Base-by-base conservation (phyloP, 805 yeast genomes). In the Myxozyma neotropica region DNA sequence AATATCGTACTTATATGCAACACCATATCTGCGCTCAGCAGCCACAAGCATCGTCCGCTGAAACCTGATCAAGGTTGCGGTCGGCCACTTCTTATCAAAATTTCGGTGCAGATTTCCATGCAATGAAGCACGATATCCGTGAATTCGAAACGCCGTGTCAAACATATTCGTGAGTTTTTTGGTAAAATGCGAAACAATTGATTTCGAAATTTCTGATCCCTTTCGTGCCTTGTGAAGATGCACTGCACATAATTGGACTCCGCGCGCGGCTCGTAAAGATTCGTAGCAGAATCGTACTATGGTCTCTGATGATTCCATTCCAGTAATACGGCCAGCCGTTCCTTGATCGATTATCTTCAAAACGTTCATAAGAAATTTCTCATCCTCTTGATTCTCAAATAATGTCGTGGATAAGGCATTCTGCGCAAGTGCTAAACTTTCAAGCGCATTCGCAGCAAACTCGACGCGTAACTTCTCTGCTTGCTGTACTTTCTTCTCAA, bases 321-420 rank as follows among this genome's bases (percentile, higher is more conserved):
- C 65, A 2, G 59, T 45, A n/a, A 61, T 27, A 13, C 47, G 19
- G 2, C 57, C 48, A 17, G 36, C 48, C 10, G 59, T 40, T 6
- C 62, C 59, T 2, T 53, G 42, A 29, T 63, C 62, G 10, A 57
- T 24, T 17, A 61, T 39, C 13, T 38, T 35, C 19, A 57, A 44
- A 3, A 63, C 35, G 26, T 50, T 61, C 2, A 33, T n/a, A 26
- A 57, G 35, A 42, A 63, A 53, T 6, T 31, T 33, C 27, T 44
- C 19, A 26, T 40, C 45, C 19, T 26, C 40, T n/a, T 36, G 50
- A 35, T 76, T 76, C 4, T 78, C 81, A 53, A 77, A 77, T 45
- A 82, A 81, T 53, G 82, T 80, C 0, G 83, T 82, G 0, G 87
- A 82, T 95, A 96, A 88, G 0, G 89, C 81, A 70, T 88, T 88